Evolutionary conservation across 208 protist genomes (phyloP).

Genomic region (Tritrichomonas musculus): DNA sequence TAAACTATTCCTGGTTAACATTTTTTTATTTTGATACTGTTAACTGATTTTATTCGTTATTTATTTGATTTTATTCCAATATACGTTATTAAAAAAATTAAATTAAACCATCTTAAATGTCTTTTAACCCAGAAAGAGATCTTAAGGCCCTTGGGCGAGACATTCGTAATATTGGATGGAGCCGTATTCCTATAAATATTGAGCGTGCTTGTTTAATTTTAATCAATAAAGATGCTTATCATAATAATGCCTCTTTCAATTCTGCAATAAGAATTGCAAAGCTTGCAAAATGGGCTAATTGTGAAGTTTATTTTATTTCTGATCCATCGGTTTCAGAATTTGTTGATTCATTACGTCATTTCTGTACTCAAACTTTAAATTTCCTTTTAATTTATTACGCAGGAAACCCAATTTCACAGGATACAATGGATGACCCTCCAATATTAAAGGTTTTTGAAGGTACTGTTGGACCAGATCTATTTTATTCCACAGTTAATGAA

Average conservation of each 20-base stretch:
- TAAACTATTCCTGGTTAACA: too few relatives aligned
- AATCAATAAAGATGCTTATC: constrained; percentile 5
- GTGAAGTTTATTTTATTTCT: neutral
- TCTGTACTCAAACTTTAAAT: neutral
- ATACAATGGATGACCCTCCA: neutral
- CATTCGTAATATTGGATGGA: neutral
- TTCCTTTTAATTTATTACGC: neutral
- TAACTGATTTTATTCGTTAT: too few relatives aligned
- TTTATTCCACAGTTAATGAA: neutral
- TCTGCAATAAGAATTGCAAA: neutral
- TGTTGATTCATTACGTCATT: neutral
- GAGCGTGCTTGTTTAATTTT: neutral
- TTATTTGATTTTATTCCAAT: too few relatives aligned
- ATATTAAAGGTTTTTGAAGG: neutral
- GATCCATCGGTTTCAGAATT: neutral
- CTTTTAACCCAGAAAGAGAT: neutral
- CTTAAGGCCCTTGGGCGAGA: neutral
- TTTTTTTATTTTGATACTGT: too few relatives aligned
- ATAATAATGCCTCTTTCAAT: neutral
- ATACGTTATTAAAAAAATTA: too few relatives aligned
- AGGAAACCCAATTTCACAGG: constrained; percentile 27
- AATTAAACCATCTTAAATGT: neutral
- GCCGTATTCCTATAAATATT: constrained; percentile 9
- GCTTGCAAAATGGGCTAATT: neutral
- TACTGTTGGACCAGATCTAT: neutral